A percentile compares a stretch with the other conserved stretches of the same genome.
Evolutionary conservation across 2,329 filamentous ascomycete species (phyloP).

Genomic region (Colletotrichum tabaci): DNA sequence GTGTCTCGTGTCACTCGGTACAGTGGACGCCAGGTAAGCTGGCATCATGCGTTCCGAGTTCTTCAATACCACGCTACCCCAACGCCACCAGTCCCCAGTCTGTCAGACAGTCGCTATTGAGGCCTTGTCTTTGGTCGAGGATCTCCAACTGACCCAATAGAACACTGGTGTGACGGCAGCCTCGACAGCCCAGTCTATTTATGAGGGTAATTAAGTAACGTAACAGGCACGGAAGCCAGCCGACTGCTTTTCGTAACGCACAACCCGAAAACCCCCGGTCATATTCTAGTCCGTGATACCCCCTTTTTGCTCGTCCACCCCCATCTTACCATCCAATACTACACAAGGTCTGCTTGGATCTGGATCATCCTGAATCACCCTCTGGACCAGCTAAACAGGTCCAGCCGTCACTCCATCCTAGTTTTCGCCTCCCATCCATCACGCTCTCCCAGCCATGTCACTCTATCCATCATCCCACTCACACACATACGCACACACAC

Average conservation of each 20-base stretch:
- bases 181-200: not conserved
- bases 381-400: not conserved
- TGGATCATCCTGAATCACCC: not conserved
- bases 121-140: not conserved
- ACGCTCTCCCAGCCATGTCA: not conserved
- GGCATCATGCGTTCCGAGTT: not conserved
- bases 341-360: not conserved
- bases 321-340: not conserved
- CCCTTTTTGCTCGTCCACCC: not conserved
- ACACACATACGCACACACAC: too few relatives aligned
- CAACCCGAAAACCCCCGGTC: not conserved
- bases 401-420: not conserved
- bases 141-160: not conserved
- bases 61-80: not conserved
- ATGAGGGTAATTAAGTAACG: not conserved
- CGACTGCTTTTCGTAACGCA: slow-evolving; percentile 1
- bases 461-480: not conserved
- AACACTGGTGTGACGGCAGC: too few relatives aligned
- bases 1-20: not conserved
- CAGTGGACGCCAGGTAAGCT: not conserved
- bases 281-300: not conserved
- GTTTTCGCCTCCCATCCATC: slow-evolving; percentile 11
- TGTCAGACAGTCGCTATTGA: too few relatives aligned
- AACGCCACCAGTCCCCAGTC: not conserved
- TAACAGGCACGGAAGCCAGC: not conserved